Percentiles rank a stretch among this genome's conserved stretches.
Conservation (phyloP, 345 rosid species). For the Lepidium aucheri region DNA sequence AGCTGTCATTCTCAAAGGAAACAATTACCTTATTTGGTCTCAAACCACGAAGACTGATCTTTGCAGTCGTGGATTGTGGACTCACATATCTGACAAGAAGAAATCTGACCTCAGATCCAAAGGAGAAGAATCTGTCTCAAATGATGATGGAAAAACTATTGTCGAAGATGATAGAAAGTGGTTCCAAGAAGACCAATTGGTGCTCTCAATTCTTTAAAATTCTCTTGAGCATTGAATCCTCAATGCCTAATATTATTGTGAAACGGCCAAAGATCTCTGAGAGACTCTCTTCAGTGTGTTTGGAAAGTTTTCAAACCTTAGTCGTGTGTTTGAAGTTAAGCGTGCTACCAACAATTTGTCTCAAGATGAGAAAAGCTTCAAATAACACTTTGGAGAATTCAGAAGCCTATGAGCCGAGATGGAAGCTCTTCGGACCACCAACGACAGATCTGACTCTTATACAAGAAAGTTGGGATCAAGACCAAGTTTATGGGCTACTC, state of each 20-base stretch:
- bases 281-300: background rate
- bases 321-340: no score
- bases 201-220: no score
- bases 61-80: background rate
- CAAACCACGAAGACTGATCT: background rate
- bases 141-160: background rate
- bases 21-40: background rate
- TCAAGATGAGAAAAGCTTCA: no score
- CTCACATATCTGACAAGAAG: background rate
- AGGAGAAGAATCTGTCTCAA: no score
- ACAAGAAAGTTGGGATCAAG: background rate
- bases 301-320: background rate
- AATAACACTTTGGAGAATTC: no score
- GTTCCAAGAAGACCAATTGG: no score
- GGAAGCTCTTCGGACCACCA: background rate
- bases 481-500: background rate
- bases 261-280: background rate
- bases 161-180: no score
- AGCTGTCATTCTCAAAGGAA: background rate
- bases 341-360: no score
- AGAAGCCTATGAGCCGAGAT: no score
- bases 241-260: background rate
- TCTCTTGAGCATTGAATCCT: background rate
- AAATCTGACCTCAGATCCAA: no score
- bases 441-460: background rate